phyloP scores from a whole-genome alignment of 371 early-diverging fungal genomes.

The Rhizopus sp. region DNA sequence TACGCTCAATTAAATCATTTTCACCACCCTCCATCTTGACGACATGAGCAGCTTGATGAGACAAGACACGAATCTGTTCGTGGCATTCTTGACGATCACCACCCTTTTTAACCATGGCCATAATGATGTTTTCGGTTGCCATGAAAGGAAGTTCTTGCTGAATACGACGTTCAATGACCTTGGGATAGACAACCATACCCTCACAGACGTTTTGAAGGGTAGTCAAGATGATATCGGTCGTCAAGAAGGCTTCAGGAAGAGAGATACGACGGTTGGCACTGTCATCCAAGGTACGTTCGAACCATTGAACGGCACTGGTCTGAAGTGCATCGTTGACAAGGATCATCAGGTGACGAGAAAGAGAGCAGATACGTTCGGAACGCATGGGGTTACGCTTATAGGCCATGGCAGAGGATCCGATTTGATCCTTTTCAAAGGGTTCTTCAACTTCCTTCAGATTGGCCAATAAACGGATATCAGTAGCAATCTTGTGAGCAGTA shows the following conservation, averaged over 20 bases:
- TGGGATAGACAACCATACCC: constrained; percentile 96
- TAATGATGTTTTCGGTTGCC: constrained; percentile 99
- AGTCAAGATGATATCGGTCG: constrained; percentile 93
- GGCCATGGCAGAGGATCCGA: constrained; percentile 98
- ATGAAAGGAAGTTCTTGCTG: constrained; percentile 96
- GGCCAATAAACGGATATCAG: constrained; percentile 94
- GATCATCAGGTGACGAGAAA: constrained; percentile 96
- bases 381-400: constrained; percentile 99
- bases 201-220: constrained; percentile 94
- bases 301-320: constrained; percentile 94
- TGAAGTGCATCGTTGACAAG: constrained; percentile 86
- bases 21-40: constrained; percentile 94
- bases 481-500: constrained; percentile 96
- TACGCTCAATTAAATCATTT: constrained; percentile 94
- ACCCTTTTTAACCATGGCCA: constrained; percentile 97
- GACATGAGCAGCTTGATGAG: constrained; percentile 88
- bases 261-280: constrained; percentile 95
- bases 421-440: constrained; percentile 98
- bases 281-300: constrained; percentile 97
- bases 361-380: constrained; percentile 94
- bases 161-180: constrained; percentile 92
- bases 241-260: constrained; percentile 96
- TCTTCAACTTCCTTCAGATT: constrained; percentile 98
- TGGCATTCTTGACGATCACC: constrained; percentile 97
- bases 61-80: constrained; percentile 94